Evolutionary conservation across 2,329 filamentous ascomycete species (phyloP), one percentile per base, ranked within the genome.

Genomic region (Alternaria postmessia): DNA sequence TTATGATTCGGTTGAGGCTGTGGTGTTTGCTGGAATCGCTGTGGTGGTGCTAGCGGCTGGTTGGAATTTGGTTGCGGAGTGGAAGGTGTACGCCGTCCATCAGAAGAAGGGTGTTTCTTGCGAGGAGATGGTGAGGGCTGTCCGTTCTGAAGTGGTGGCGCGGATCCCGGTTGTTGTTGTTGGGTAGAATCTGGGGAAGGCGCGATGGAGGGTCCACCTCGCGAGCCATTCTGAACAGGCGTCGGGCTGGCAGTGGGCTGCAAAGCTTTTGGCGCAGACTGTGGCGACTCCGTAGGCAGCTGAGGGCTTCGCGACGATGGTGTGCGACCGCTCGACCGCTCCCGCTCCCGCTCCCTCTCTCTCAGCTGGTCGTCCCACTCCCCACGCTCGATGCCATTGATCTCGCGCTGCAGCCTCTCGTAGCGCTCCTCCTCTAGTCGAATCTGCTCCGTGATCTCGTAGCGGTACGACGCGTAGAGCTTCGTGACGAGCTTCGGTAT

Each of bases 401-500:
- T 87, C 66, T 97, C 90, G 59, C 83, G 83, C 75, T 88, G 86
- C 43, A 94, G 79, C 18, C 80, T 80, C 26, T 86, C 84, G 72
- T 90, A 91, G 52, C 82, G 84, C 59, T 83, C 84, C 81, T 97
- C 94, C 63, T 95, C 90, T 56, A 91, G 87, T 59, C 86, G 84
- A 60, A 97, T 91, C 70, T 90, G 86, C 57, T 83, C 81, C n/a
- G 93, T 85, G 49, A 90, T 83, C 43, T 89, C 82, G 46, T 90
- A 87, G 64, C 89, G 86, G 75, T 96, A 97, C 63, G 87, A 85
- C 12, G 86, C 84, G 74, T 95, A 96, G 1, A 97, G 83, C 65
- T 89, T 88, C 58, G 89, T 84, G 48, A 96, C 86, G 44, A 97
- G 80, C 28, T 84, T 81, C 1, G 91, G 91, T 2, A 96, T 83